Base-by-base conservation (phyloP, 2,329 filamentous ascomycete species). In the Stagonosporopsis chrysanthemi region DNA sequence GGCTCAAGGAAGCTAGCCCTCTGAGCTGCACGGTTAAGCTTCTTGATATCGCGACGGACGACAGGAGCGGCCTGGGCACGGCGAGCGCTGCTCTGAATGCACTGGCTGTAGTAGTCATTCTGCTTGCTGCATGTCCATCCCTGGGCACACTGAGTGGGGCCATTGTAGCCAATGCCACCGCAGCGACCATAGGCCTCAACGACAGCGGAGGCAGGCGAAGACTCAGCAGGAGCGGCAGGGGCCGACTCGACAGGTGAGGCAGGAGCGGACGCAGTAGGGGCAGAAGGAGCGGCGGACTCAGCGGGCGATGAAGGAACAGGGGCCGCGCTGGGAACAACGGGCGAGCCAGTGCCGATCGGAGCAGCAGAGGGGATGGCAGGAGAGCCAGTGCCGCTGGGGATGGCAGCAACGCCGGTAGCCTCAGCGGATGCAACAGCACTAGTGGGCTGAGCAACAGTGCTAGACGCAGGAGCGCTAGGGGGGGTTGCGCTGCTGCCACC, bases 91-190 rank as follows among this genome's bases (percentile, higher is more conserved):
- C 24, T 23, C 26, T 45, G 39, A 15, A 23, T 45, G 61, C 80
- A 81, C 69, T 81, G 80, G 31, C 64, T 75, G 69, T 81, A 81
- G 60, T 75, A 81, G 6, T 73, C 67, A 68, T 81, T 82, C 17
- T 63, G 65, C 5, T 62, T 61, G 14, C 69, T 68, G 71, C 80
- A 82, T 6, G 66, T 67, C 45, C 63, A 68, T n/a, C 79, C 79
- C 17, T 64, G 29, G 1, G 72, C 68, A 43, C 80, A 82, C n/a
- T 64, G 47, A 0, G 73, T 77, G 0, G 76, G 45, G 8, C 80
- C 80, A 4, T 63, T 76, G 55, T 66, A 80, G 40, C 71, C 74
- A 5, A 59, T 63, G 22, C 80, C 80, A 57, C 80, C 80, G 62
- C 80, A 81, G 58, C 79, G 79, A 2, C 73, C 74, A 64, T 78